phyloP scores from a whole-genome alignment of 805 yeast genomes.

The Barnettozyma sucrosica region DNA sequence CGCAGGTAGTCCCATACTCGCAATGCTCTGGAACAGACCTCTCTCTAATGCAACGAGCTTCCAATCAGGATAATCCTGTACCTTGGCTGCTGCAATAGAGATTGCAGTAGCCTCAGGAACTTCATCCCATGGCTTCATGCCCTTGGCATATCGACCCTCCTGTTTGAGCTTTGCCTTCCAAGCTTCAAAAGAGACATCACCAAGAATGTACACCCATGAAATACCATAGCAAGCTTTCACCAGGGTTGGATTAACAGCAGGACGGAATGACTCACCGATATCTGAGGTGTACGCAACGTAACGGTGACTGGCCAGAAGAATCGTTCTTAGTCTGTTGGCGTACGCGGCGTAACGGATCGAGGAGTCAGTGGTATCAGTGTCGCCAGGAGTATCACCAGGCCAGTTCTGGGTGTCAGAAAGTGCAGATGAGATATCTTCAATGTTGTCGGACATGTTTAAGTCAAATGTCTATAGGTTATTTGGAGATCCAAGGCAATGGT shows the following conservation, averaged over 20 bases:
- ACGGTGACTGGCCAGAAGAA: slow-evolving; percentile 66
- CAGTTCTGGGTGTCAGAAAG: slow-evolving; percentile 11
- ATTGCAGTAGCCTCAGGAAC: slow-evolving; percentile 32
- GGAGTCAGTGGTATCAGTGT: slow-evolving; percentile 39
- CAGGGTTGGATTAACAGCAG: slow-evolving; percentile 65
- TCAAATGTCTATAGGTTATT: background rate
- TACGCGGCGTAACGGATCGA: slow-evolving; percentile 74
- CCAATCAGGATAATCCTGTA: slow-evolving; percentile 44
- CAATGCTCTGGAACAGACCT: slow-evolving; percentile 75
- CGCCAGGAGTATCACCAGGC: slow-evolving; percentile 12
- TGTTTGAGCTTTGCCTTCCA: slow-evolving; percentile 66
- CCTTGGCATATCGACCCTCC: slow-evolving; percentile 57
- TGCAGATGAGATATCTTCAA: slow-evolving; percentile 5
- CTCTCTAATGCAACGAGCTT: slow-evolving; percentile 57
- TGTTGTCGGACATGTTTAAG: slow-evolving; percentile 8
- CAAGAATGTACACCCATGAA: slow-evolving; percentile 70
- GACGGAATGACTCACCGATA: slow-evolving; percentile 81
- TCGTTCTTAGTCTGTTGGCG: slow-evolving; percentile 68
- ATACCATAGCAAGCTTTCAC: slow-evolving; percentile 65
- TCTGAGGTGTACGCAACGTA: slow-evolving; percentile 85
- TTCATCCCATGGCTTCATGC: slow-evolving; percentile 62
- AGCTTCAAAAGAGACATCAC: slow-evolving; percentile 67
- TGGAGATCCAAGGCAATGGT: too few species aligned
- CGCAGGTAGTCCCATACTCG: slow-evolving; percentile 85
- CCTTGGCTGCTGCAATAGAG: slow-evolving; percentile 28